phyloP scores from a whole-genome alignment of 257 asterid species.

The Verbascum thapsus region DNA sequence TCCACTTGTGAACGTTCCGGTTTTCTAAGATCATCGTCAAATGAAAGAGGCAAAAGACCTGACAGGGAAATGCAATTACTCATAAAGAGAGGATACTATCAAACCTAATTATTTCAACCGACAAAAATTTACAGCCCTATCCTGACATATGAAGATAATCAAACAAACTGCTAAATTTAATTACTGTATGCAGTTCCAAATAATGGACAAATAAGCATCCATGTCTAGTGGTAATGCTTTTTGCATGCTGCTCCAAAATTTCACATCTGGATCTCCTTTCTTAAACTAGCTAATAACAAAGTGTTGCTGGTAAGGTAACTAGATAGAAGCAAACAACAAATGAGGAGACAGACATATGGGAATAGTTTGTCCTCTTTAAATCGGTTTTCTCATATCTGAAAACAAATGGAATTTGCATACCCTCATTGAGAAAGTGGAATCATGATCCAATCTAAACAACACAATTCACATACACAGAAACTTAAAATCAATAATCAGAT shows the following conservation, averaged over 20 bases:
- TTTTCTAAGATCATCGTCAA: slow-evolving; percentile 88
- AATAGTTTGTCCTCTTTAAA: slow-evolving; percentile 1
- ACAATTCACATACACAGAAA: slow-evolving; percentile 13
- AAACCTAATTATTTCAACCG: background rate
- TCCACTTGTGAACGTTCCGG: slow-evolving; percentile 54
- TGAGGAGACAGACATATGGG: background rate
- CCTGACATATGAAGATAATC: background rate
- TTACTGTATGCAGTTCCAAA: background rate
- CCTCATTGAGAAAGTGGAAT: background rate
- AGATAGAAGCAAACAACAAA: background rate
- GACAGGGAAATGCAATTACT: slow-evolving; percentile 15
- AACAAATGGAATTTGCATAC: background rate
- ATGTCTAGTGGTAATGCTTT: background rate
- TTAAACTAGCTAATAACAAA: background rate
- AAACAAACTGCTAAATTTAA: background rate
- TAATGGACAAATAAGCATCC: background rate
- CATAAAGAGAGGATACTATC: slow-evolving; percentile 6
- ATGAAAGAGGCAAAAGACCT: slow-evolving; percentile 77
- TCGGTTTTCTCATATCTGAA: background rate
- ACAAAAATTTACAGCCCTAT: background rate
- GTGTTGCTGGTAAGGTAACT: slow-evolving; percentile 2
- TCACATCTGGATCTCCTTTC: background rate
- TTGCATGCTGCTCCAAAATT: background rate
- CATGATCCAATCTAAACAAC: slow-evolving; percentile 2
- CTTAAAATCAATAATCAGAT: slow-evolving; percentile 3